These are phyloP conservation scores for Rhizopogon sp. DNA, from an alignment of 768 basidiomycete genomes.

Conservation along the genomic window DNA sequence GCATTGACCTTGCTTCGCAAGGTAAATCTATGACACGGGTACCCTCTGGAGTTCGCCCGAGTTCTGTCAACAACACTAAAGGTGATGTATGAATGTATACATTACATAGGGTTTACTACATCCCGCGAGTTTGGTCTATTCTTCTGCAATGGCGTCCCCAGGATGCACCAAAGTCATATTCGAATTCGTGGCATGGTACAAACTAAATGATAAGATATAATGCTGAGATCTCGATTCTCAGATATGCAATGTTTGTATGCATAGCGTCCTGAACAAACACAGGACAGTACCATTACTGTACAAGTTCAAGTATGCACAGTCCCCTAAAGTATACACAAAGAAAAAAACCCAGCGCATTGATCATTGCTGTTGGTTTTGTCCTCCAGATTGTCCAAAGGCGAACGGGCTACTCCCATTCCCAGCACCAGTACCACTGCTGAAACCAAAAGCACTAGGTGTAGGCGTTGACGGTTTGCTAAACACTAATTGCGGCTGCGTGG, in stretches of 20 bases:
- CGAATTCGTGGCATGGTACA: neutral
- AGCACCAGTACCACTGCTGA: conserved; percentile 20
- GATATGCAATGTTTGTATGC: neutral
- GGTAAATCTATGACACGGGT: no score
- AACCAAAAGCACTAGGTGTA: conserved; percentile 28
- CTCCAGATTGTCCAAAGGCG: conserved; percentile 9
- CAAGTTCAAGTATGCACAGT: neutral
- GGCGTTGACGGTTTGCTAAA: conserved; percentile 22
- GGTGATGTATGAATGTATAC: no score
- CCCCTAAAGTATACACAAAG: neutral
- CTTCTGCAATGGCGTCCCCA: no score
- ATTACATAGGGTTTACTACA: no score
- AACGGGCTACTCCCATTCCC: conserved; percentile 6
- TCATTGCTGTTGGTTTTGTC: conserved; percentile 30
- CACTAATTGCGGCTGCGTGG: conserved; percentile 11
- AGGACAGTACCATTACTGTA: neutral
- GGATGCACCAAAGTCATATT: no score
- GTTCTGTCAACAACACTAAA: no score
- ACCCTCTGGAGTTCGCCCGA: no score
- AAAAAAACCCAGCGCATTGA: neutral
- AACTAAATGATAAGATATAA: neutral
- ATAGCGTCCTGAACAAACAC: neutral
- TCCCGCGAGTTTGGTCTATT: no score
- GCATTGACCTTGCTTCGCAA: no score
- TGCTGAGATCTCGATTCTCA: neutral